A percentile compares a stretch with the other conserved stretches of the same genome.
Evolutionary conservation across 1,284 basidiomycete genomes (phyloP).

Genomic region (Irpex sp.): DNA sequence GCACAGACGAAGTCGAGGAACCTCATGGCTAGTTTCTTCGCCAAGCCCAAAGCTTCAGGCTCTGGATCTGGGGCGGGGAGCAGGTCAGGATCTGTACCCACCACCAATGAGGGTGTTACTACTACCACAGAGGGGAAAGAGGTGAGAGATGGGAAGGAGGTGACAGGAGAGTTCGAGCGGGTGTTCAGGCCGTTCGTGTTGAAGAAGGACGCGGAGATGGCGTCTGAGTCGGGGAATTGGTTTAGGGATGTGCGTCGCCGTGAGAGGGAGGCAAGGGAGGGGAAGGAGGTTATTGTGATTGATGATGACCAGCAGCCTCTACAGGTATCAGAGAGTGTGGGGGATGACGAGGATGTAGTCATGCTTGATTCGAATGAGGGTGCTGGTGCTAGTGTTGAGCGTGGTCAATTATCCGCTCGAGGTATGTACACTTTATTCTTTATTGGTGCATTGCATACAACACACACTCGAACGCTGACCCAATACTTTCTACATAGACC

Average conservation of each 20-base stretch:
- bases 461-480: neutral
- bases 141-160: too few relatives aligned
- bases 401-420: constrained; percentile 16
- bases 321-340: neutral
- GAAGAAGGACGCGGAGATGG: constrained; percentile 68
- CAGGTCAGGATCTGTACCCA: neutral
- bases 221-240: constrained; percentile 57
- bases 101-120: neutral
- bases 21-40: constrained; percentile 73
- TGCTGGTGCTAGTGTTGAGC: too few relatives aligned
- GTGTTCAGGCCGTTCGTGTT: constrained; percentile 75
- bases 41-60: constrained; percentile 45
- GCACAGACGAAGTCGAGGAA: constrained; percentile 69
- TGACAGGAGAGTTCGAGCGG: constrained; percentile 44
- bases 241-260: constrained; percentile 40
- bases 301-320: constrained; percentile 36
- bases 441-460: neutral
- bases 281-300: constrained; percentile 47
- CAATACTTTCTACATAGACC: constrained; percentile 30
- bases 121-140: too few relatives aligned
- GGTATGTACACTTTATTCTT: constrained; percentile 28
- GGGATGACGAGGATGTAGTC: constrained; percentile 25
- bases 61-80: constrained; percentile 6
- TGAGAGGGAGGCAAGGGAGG: neutral
- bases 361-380: constrained; percentile 15